Evolutionary conservation across 768 basidiomycete species (phyloP).

Genomic region (Suillus sp.): DNA sequence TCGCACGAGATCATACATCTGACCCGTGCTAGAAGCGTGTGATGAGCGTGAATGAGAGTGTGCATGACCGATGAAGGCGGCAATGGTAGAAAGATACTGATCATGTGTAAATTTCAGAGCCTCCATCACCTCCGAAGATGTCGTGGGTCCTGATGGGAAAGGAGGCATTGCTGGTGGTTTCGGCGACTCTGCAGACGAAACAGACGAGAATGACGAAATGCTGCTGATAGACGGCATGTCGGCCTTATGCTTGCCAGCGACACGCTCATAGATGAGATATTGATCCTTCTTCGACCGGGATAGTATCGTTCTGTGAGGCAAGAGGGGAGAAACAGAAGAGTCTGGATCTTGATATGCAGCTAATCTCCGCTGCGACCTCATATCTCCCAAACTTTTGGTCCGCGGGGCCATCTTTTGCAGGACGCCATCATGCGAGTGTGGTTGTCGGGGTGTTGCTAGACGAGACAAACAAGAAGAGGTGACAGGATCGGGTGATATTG

Average conservation of each 20-base stretch:
- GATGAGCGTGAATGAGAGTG: constrained; percentile 89
- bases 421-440: constrained; percentile 21
- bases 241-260: constrained; percentile 43
- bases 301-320: constrained; percentile 33
- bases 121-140: constrained; percentile 67
- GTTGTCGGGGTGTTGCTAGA: constrained; percentile 37
- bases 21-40: constrained; percentile 91
- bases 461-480: constrained; percentile 12
- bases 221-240: constrained; percentile 64
- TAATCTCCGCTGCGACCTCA: constrained; percentile 38
- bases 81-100: constrained; percentile 88
- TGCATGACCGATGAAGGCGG: constrained; percentile 96
- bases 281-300: constrained; percentile 41
- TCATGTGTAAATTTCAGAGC: constrained; percentile 86
- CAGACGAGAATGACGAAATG: constrained; percentile 68
- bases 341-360: constrained; percentile 41
- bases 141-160: constrained; percentile 76
- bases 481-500: constrained; percentile 14
- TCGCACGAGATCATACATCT: constrained; percentile 92
- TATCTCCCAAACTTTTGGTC: constrained; percentile 56
- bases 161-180: constrained; percentile 45
- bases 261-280: constrained; percentile 41
- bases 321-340: constrained; percentile 36
- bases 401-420: constrained; percentile 40
- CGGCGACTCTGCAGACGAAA: constrained; percentile 62